phyloP scores from a whole-genome alignment of 148 eudicot genomes.

The Vaccinium corymbosum region DNA sequence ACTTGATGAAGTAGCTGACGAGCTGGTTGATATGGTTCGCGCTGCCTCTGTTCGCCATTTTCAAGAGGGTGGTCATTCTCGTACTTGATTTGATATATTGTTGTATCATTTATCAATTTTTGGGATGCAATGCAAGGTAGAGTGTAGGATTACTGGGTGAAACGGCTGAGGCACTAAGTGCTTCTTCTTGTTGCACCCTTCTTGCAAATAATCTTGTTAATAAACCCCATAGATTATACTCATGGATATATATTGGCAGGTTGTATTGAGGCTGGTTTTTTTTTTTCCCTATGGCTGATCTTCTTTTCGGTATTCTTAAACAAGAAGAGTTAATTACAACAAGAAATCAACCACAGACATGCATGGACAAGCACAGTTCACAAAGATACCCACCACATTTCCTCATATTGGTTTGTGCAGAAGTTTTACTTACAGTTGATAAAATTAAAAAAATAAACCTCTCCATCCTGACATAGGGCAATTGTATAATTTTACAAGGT shows the following conservation, averaged over 20 bases:
- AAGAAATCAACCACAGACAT: background rate
- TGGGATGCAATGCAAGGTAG: background rate
- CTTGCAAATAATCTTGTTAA: background rate
- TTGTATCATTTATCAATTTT: background rate
- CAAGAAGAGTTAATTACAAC: background rate
- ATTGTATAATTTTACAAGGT: background rate
- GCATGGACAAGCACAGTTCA: background rate
- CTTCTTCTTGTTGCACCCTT: background rate
- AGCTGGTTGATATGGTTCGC: constrained; percentile 63
- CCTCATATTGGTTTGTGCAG: background rate
- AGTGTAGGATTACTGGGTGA: background rate
- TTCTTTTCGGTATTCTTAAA: background rate
- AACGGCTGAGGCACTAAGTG: background rate
- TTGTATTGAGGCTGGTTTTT: background rate
- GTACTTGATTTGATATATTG: background rate
- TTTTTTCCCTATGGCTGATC: background rate
- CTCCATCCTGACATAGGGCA: background rate
- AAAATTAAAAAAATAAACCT: background rate
- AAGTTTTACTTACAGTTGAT: background rate
- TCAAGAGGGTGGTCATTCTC: constrained; percentile 26
- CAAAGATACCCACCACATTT: background rate
- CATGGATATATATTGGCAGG: background rate
- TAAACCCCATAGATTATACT: background rate
- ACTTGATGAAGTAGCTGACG: constrained; percentile 63
- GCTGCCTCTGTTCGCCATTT: constrained; percentile 62